Conservation (phyloP, 106 monocot genomes). For the Amphibolis antarctica region DNA sequence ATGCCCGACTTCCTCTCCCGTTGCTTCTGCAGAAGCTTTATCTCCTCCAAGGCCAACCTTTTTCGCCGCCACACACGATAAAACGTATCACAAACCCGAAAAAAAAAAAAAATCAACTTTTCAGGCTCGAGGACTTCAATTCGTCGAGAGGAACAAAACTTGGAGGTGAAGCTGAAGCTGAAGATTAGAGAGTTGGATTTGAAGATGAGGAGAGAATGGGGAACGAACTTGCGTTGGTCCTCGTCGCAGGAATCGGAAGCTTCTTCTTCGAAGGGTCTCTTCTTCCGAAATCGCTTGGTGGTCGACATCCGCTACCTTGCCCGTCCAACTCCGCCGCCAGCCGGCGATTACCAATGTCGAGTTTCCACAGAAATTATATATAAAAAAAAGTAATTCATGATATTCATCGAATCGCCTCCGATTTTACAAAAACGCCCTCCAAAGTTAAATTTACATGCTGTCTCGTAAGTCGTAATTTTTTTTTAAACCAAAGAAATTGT, state of each 20-base stretch:
- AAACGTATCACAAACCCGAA: background rate
- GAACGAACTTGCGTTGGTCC: slow-evolving; percentile 1
- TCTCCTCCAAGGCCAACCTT: slow-evolving; percentile 77
- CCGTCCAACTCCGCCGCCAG: no score
- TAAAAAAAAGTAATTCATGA: no score
- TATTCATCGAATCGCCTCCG: no score
- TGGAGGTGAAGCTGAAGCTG: no score
- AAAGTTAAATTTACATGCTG: no score
- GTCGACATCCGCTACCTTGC: background rate
- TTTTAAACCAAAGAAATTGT: no score
- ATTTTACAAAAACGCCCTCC: no score
- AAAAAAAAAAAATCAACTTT: background rate
- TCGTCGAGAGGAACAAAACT: no score
- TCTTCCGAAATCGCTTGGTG: background rate
- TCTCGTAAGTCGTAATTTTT: no score
- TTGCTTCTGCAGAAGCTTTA: slow-evolving; percentile 86
- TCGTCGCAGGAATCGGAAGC: background rate
- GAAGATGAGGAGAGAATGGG: background rate
- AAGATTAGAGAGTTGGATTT: background rate
- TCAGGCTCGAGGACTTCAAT: background rate
- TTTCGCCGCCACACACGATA: background rate
- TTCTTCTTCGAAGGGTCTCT: slow-evolving; percentile 1
- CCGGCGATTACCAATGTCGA: no score
- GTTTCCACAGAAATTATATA: no score
- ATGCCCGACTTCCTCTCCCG: slow-evolving; percentile 79